Evolutionary conservation across 2,329 filamentous ascomycete species (phyloP).

Genomic region (Lecanoromycetidae sp.): DNA sequence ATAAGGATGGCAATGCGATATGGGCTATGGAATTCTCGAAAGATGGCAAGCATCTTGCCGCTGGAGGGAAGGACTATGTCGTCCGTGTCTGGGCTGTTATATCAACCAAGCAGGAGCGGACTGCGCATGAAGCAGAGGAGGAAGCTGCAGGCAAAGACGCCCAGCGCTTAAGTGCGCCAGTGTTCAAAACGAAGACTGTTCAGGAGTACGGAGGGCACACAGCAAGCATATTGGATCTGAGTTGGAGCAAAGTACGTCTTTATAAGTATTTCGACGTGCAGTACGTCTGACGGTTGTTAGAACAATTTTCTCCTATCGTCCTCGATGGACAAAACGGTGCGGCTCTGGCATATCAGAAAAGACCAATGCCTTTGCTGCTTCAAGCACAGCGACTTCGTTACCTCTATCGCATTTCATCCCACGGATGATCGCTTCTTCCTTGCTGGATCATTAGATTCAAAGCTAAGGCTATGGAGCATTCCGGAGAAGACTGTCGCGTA

Average conservation of each 20-base stretch:
- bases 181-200: conserved; percentile 68
- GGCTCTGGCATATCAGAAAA: conserved; percentile 81
- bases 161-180: conserved; percentile 64
- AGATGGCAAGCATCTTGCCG: conserved; percentile 80
- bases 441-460: conserved; percentile 80
- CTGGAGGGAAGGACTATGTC: conserved; percentile 77
- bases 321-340: conserved; percentile 95
- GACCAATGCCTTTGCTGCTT: conserved; percentile 84
- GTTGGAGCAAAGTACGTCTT: conserved; percentile 74
- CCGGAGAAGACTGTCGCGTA: conserved; percentile 90
- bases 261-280: neutral
- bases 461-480: conserved; percentile 87
- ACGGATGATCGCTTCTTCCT: conserved; percentile 93
- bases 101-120: conserved; percentile 66
- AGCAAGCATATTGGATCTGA: conserved; percentile 76
- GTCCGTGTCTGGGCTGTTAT: conserved; percentile 85
- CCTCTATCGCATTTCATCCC: conserved; percentile 88
- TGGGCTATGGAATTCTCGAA: conserved; percentile 91
- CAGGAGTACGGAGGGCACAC: conserved; percentile 74
- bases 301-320: conserved; percentile 95
- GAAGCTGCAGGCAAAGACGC: conserved; percentile 38
- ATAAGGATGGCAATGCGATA: conserved; percentile 50
- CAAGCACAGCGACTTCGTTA: conserved; percentile 89
- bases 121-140: conserved; percentile 60
- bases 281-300: conserved; percentile 25